Evolutionary conservation across 176 grass and related monocot species (phyloP), one percentile per base, ranked within the genome.

Genomic region (Pharus latifolius): DNA sequence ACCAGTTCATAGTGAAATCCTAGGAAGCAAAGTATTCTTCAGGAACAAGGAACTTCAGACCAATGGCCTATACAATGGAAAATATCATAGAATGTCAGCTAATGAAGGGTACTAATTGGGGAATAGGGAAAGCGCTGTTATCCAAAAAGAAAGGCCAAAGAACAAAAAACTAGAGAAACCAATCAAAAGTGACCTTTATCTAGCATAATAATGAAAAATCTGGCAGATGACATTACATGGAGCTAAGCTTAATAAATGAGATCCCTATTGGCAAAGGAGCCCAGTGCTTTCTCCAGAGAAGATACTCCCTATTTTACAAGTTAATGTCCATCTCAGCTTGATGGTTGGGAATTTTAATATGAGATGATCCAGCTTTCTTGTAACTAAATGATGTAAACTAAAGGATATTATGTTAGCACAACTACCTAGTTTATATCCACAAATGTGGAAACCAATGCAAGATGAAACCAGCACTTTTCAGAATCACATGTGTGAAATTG

Each of bases 11-110:
- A 13, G 0, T 13, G 17, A 78, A 35, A 19, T 17, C 47, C 44
- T 82, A 75, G 31, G 32, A 22, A 53, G 45, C 66, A 31, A 93
- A 96, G 71, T 78, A 96, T 14, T 87, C 83, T 81, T 96, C 91
- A 31, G 91, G 87, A 55, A 87, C 91, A 55, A 75, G 49, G 41
- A 96, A 96, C 71, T 82, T 90, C 73, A 90, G 30, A 55, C 91
- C 91, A 45, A 90, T 69, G 7, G 54, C 91, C 91, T 96, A 61
- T 17, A n/a, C n/a, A 72, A 79, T 40, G 33, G 31, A n/a, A 72
- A 67, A 78, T 30, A 49, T 0, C 49, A 80, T 16, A 34, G 16
- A 19, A 64, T 7, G 10, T 66, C 57, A 88, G 24, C 7, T 30
- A 20, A 6, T 20, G 26, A 42, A 14, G 7, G 35, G 12, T 30